A percentile compares a stretch with the other conserved stretches of the same genome.
phyloP scores from a whole-genome alignment of 1,139 yeast genomes.

The Yamadazyma taylorii region DNA sequence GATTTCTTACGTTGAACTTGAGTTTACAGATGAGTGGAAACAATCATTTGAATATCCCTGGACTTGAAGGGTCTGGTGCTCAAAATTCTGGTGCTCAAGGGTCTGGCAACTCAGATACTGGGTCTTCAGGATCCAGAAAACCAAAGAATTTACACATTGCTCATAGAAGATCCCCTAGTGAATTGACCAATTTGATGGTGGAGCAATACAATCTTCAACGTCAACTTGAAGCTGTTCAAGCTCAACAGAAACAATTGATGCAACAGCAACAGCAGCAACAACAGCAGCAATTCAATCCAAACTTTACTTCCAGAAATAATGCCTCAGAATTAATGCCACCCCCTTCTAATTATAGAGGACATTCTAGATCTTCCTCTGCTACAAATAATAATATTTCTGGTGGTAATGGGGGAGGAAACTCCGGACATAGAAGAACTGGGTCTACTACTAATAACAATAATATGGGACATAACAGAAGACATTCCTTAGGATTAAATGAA shows the following conservation, averaged over 20 bases:
- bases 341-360: constrained; percentile 23
- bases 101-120: not conserved
- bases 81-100: constrained; percentile 3
- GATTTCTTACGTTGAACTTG: too few relatives aligned
- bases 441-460: constrained; percentile 30
- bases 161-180: constrained; percentile 91
- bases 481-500: constrained; percentile 86
- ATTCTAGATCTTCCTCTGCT: constrained; percentile 37
- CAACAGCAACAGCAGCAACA: constrained; percentile 58
- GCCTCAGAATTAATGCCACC: constrained; percentile 30
- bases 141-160: constrained; percentile 71
- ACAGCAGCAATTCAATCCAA: constrained; percentile 11
- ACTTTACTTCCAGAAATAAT: constrained; percentile 10
- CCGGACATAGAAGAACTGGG: constrained; percentile 37
- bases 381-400: constrained; percentile 9
- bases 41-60: constrained; percentile 13
- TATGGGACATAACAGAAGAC: constrained; percentile 84
- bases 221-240: constrained; percentile 87
- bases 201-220: constrained; percentile 92
- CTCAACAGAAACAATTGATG: constrained; percentile 84
- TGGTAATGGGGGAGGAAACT: constrained; percentile 3
- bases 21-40: constrained; percentile 8
- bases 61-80: too few relatives aligned
- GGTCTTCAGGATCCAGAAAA: constrained; percentile 8
- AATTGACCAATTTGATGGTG: constrained; percentile 90